Base-by-base conservation (phyloP, 2,329 filamentous ascomycete species). In the Cladorrhinum sp. region DNA sequence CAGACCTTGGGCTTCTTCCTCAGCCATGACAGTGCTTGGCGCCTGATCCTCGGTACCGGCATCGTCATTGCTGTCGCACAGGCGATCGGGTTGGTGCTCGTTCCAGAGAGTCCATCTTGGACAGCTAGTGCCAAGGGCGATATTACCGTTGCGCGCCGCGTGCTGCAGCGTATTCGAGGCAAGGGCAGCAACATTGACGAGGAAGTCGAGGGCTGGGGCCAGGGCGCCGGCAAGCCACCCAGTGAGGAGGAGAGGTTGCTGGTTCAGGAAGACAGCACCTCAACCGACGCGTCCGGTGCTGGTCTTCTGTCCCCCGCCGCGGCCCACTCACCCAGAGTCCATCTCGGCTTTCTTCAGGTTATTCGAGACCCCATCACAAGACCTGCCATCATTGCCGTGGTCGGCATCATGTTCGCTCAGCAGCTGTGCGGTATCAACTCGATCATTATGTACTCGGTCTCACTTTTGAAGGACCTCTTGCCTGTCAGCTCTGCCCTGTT, bases 401-500 rank as follows among this genome's bases (percentile, higher is more conserved):
- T 96, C 12, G 92, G 91, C 1, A 88, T 96, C 67, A 97, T 98
- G 93, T 82, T 93, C 61, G 89, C 91, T 0, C 95, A 98, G 73
- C 95, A 99, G 73, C 81, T 97, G 39, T 94, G 90, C 61, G 94
- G 92, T 52, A 94, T 98, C 77, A 98, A 99, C 82, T 94, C 90
- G 61, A 94, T 98, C 71, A 90, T 98, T 76, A 97, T 99, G 93
- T 99, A 99, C 75, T 96, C 93, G 1, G 95, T 98, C 5, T 92
- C 91, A 0, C 86, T 99, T 1, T 83, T 99, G 14, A 86, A 89
- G 30, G 86, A 87, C 64, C 83, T 98, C 1, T 83, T 99, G 0
- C 89, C 91, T 2, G 85, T 92, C 52, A 92, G 87, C 64, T 94
- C 93, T 0, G 89, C 89, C 0, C 77, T 96, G 1, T 82, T 99